Percentiles rank a stretch among this genome's conserved stretches.
These are phyloP conservation scores for Yamadazyma membranifaciens DNA, from an alignment of 1,139 yeast species.

Conservation along the genomic window DNA sequence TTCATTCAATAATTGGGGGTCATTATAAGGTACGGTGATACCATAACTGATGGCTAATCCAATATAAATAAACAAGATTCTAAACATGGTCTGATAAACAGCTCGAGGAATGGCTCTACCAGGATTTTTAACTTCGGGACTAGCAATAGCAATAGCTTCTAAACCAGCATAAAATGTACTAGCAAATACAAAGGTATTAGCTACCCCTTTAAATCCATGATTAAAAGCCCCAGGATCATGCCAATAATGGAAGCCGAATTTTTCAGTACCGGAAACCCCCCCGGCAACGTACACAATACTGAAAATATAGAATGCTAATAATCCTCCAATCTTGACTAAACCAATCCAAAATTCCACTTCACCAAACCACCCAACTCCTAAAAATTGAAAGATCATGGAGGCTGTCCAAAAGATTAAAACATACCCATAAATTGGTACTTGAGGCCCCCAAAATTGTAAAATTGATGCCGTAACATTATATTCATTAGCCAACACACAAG, in stretches of 20 bases:
- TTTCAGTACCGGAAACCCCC: slow-evolving; percentile 53
- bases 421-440: slow-evolving; percentile 60
- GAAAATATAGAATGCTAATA: slow-evolving; percentile 58
- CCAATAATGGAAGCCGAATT: slow-evolving; percentile 50
- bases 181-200: slow-evolving; percentile 67
- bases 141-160: slow-evolving; percentile 57
- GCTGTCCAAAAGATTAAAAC: slow-evolving; percentile 54
- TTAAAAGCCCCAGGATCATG: slow-evolving; percentile 50
- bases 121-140: slow-evolving; percentile 57
- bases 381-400: slow-evolving; percentile 52
- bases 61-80: slow-evolving; percentile 54
- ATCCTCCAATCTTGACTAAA: slow-evolving; percentile 50
- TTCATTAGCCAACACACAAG: slow-evolving; percentile 59
- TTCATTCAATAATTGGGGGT: slow-evolving; percentile 27
- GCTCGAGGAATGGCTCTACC: slow-evolving; percentile 56
- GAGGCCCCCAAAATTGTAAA: slow-evolving; percentile 57
- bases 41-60: slow-evolving; percentile 56
- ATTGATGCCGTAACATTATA: slow-evolving; percentile 55
- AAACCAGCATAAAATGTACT: slow-evolving; percentile 60
- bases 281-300: slow-evolving; percentile 64
- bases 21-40: slow-evolving; percentile 54
- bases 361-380: slow-evolving; percentile 63
- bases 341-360: slow-evolving; percentile 69
- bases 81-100: slow-evolving; percentile 54
- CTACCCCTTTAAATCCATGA: slow-evolving; percentile 67